Evolutionary conservation across 768 basidiomycete species (phyloP), one percentile per base, ranked within the genome.

Genomic region (Grammothele lineata): DNA sequence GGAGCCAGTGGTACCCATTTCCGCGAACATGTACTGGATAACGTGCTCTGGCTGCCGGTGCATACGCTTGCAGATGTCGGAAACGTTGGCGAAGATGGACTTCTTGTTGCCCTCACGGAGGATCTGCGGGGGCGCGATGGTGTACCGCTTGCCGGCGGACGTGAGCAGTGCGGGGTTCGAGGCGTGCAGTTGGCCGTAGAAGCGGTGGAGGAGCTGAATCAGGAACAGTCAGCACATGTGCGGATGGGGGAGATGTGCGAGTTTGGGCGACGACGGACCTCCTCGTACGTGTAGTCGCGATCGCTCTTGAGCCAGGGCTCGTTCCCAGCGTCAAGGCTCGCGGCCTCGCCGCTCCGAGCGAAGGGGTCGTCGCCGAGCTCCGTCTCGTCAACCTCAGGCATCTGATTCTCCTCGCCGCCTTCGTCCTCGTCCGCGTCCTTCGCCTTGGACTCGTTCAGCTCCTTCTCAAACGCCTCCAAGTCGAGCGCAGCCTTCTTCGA

Each of bases 1-100:
- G 30, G 86, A 90, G 48, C 95, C 95, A 19, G 87, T 95, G 12
- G 96, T 99, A 71, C 96, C 96, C 85, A 98, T 83, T 72, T 99
- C 96, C 45, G 96, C 83, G 63, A 97, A 98, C 54, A 98, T 72
- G 75, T 90, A 99, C 66, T 89, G 84, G 53, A 97, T 98, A 60
- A 97, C 92, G 59, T 99, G 96, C 68, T 97, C 95, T 17, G 96
- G 93, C 72, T 91, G 75, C 65, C 95, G 79, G 71, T 96, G 95
- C 95, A 99, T 98, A 62, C 90, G 84, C 70, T 87, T 92, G 79
- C 95, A 98, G 54, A 99, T 99, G 63, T 99, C 95, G 51, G 84
- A 83, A 47, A 99, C 78, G 67, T 99, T 99, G 56, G 93, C 89
- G 56, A 99, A 99, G 55, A 97, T 88, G 36, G 92, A 85, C 70